These are phyloP conservation scores for Picochlorum sp. DNA, from an alignment of 139 green algal genomes.

Conservation along the genomic window DNA sequence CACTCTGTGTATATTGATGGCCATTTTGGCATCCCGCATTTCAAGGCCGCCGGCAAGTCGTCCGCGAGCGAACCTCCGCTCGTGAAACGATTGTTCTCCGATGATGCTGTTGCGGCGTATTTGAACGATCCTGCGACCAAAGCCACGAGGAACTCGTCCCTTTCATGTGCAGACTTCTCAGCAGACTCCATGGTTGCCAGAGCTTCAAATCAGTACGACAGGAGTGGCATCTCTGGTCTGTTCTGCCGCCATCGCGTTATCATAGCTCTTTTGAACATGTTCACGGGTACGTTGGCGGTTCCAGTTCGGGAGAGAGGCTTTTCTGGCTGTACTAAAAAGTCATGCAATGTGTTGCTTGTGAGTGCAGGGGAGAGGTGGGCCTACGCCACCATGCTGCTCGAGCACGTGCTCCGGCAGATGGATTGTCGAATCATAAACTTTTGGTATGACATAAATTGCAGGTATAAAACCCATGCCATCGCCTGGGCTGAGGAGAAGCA, in stretches of 20 bases:
- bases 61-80: too few relatives aligned
- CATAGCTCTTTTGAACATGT: constrained; percentile 3
- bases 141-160: too few relatives aligned
- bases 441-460: constrained; percentile 6
- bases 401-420: constrained; percentile 3
- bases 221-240: constrained; percentile 2
- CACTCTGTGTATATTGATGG: constrained; percentile 4
- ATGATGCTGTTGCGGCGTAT: too few relatives aligned
- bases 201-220: constrained; percentile 5
- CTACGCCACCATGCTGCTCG: constrained; percentile 4
- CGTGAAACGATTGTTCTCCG: too few relatives aligned
- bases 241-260: neutral
- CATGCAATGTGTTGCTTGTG: constrained; percentile 6
- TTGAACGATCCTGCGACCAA: too few relatives aligned
- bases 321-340: neutral
- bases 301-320: neutral
- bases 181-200: too few relatives aligned
- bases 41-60: constrained; percentile 3
- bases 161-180: too few relatives aligned
- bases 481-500: constrained; percentile 5
- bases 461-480: constrained; percentile 3
- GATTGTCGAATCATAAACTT: constrained; percentile 3
- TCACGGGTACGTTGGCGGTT: neutral
- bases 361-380: constrained; percentile 2
- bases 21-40: constrained; percentile 3